These are phyloP conservation scores for Cutaneotrichosporon spelunceum DNA, from an alignment of 1,284 basidiomycete genomes.

Conservation along the genomic window DNA sequence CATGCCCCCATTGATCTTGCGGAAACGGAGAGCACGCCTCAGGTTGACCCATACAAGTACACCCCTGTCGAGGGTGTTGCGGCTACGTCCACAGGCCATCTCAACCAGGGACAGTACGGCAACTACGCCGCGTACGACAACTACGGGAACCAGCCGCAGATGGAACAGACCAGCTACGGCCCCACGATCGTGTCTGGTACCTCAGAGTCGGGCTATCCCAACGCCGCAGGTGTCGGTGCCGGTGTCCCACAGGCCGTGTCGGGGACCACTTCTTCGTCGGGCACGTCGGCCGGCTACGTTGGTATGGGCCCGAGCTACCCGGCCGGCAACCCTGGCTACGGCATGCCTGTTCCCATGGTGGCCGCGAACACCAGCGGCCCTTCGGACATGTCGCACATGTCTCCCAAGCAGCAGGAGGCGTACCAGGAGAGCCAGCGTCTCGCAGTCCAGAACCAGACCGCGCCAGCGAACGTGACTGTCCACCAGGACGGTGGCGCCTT, in stretches of 20 bases:
- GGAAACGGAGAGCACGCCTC: constrained; percentile 29
- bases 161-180: constrained; percentile 41
- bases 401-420: constrained; percentile 45
- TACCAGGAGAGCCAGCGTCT: constrained; percentile 41
- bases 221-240: constrained; percentile 22
- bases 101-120: neutral
- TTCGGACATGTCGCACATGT: constrained; percentile 27
- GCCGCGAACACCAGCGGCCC: constrained; percentile 8
- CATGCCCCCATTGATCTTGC: constrained; percentile 44
- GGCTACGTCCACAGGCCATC: constrained; percentile 13
- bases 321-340: neutral
- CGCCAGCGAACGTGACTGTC: constrained; percentile 29
- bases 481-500: constrained; percentile 39
- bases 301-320: constrained; percentile 37
- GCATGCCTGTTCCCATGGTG: neutral
- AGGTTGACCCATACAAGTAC: constrained; percentile 46
- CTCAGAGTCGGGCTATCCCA: neutral
- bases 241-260: constrained; percentile 20
- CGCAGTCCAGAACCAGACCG: constrained; percentile 34
- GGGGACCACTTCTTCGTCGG: constrained; percentile 38
- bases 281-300: constrained; percentile 41
- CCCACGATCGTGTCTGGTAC: neutral
- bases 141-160: constrained; percentile 38
- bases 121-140: constrained; percentile 12
- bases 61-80: constrained; percentile 31